Conservation (phyloP, 306 rosid genomes). For the Dryas alaskensis region DNA sequence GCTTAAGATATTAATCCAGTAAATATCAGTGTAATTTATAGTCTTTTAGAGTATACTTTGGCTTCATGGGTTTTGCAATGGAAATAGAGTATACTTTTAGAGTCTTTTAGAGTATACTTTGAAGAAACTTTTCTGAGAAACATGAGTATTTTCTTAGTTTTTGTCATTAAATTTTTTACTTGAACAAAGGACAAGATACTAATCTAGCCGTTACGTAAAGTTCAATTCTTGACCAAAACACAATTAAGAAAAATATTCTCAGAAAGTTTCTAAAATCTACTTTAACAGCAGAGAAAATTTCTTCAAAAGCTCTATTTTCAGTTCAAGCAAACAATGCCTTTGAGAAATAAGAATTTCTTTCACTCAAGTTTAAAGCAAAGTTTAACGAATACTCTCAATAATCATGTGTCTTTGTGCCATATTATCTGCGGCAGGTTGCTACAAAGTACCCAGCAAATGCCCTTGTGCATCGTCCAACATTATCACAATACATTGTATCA, state of each 20-base stretch:
- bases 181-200: too few species aligned
- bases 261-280: too few species aligned
- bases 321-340: too few species aligned
- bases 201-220: too few species aligned
- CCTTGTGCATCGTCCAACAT: conserved; percentile 65
- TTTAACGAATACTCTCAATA: not conserved
- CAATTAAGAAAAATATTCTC: too few species aligned
- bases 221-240: too few species aligned
- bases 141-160: too few species aligned
- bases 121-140: not conserved
- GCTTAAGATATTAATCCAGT: not conserved
- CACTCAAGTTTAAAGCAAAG: too few species aligned
- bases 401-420: conserved; percentile 2
- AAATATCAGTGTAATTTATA: not conserved
- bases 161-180: too few species aligned
- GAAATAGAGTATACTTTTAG: not conserved
- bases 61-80: not conserved
- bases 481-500: conserved; percentile 59
- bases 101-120: not conserved
- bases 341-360: not conserved
- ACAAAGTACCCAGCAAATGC: conserved; percentile 87
- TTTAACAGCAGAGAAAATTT: too few species aligned
- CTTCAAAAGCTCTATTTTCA: too few species aligned
- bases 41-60: not conserved
- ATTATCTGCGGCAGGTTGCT: conserved; percentile 62